phyloP scores from a whole-genome alignment of 2,329 filamentous ascomycete species.

The Xylariaceae sp. region DNA sequence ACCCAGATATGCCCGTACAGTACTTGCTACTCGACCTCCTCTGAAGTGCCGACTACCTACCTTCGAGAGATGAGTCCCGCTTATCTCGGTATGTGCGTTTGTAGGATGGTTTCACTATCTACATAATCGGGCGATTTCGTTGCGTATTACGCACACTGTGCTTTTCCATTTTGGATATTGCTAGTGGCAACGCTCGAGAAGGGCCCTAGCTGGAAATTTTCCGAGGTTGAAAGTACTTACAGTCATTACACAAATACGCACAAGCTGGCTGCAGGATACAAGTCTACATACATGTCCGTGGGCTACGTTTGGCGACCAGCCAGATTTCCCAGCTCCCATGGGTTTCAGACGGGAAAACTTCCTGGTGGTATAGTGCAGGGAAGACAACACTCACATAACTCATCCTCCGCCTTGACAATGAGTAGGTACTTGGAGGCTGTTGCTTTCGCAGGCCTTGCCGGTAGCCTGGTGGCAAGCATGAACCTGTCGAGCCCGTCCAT shows the following conservation, averaged over 20 bases:
- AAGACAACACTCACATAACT: constrained; percentile 1
- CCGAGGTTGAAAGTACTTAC: not conserved
- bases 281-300: not conserved
- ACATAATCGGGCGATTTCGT: constrained; percentile 1
- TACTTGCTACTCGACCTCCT: too few relatives aligned
- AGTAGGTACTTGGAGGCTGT: constrained; percentile 3
- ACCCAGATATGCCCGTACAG: not conserved
- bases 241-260: not conserved
- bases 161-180: not conserved
- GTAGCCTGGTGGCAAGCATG: constrained; percentile 6
- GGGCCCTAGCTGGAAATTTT: not conserved
- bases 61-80: too few relatives aligned
- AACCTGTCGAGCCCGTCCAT: constrained; percentile 10
- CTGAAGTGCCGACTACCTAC: too few relatives aligned
- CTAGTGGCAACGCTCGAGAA: not conserved
- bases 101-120: not conserved
- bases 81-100: too few relatives aligned
- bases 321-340: not conserved
- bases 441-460: constrained; percentile 3
- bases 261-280: not conserved
- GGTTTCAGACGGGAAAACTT: not conserved
- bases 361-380: not conserved
- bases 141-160: constrained; percentile 12
- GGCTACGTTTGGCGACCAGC: not conserved
- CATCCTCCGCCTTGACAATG: constrained; percentile 9